Evolutionary conservation across 2,329 filamentous ascomycete genomes (phyloP).

Genomic region (Parafenestella ontariensis): DNA sequence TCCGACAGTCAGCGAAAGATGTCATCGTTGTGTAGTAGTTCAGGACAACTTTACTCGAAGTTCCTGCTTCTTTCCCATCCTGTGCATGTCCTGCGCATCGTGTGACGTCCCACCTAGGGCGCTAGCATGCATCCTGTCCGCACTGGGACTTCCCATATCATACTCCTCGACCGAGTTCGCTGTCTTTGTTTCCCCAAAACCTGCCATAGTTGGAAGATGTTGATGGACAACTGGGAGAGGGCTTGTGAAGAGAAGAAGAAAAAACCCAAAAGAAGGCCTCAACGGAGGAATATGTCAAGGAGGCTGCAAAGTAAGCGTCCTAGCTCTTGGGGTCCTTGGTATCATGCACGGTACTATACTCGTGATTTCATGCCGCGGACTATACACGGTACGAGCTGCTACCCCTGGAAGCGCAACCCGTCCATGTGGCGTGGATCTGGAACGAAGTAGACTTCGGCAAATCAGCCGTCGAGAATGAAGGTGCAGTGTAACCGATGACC

Average conservation of each 20-base stretch:
- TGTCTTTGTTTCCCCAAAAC: constrained; percentile 6
- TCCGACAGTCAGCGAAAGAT: neutral
- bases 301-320: no score
- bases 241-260: no score
- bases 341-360: no score
- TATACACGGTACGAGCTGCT: neutral
- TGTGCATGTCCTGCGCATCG: constrained; percentile 29
- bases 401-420: neutral
- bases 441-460: neutral
- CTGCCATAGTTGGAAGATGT: constrained; percentile 3
- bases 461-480: neutral
- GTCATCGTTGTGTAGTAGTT: neutral
- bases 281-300: no score
- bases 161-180: constrained; percentile 17
- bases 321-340: no score
- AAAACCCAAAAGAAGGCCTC: no score
- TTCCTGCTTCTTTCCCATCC: constrained; percentile 33
- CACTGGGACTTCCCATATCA: constrained; percentile 9
- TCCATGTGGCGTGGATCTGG: neutral
- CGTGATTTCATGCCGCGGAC: no score
- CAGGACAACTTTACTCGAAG: constrained; percentile 13
- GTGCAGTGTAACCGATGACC: neutral
- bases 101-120: constrained; percentile 17
- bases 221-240: no score
- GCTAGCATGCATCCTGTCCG: constrained; percentile 8